Evolutionary conservation across 202 grass and related monocot species (phyloP), one percentile per base, ranked within the genome.

Genomic region (Cymbopogon flexuosus): DNA sequence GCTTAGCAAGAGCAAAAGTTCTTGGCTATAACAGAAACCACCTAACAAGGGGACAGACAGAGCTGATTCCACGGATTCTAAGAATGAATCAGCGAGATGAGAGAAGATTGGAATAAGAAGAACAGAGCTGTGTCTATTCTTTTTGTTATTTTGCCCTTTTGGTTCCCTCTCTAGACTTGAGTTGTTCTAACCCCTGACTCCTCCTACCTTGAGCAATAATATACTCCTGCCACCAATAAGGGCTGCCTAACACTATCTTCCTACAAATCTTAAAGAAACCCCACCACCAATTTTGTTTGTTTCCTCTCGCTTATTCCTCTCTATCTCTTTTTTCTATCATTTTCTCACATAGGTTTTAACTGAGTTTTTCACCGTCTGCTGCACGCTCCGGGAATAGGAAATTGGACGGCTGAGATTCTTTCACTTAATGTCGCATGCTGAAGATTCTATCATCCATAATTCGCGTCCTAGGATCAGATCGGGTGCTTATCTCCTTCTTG

Each of bases 221-320:
- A 91, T 91, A 94, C 67, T 73, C 41, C 65, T 81, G 70, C 56
- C 80, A 80, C 86, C 89, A 94, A 85, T 89, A 86, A 77, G 92
- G 76, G 27, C 62, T 68, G 79, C 83, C 72, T 84, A 93, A 88
- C 85, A 77, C 77, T 78, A 87, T 87, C 82, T 85, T 71, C 81
- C 74, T 67, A 71, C 45, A 87, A 87, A 89, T 91, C 84, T 75
- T 86, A 87, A 89, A 85, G 62, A 75, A 89, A 89, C 89, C 72
- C 81, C 84, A 91, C 89, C 79, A 87, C 73, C 47, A 37, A 71
- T 88, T 88, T 88, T 89, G 82, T 86, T 82, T 91, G 85, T 83
- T 79, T 86, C 81, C 73, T 70, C 70, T 12, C 43, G 7, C 75
- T 89, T 82, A 87, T 86, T 83, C 85, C 83, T 37, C 72, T 87